Conservation (phyloP, 139 green algal species). For the Tetraselmis striata region DNA sequence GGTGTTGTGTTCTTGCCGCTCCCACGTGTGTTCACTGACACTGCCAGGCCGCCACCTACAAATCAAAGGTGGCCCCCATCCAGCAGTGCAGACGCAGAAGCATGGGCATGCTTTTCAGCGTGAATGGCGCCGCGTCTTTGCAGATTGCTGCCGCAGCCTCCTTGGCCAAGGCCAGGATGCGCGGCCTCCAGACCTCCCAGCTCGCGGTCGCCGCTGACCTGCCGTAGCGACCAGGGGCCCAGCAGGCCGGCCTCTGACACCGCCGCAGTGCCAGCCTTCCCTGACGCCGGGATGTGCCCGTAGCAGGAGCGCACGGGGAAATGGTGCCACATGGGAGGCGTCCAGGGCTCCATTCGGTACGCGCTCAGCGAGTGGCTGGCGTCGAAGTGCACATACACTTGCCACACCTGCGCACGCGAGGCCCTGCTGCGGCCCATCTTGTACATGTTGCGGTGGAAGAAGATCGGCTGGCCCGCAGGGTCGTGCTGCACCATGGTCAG, state of each 20-base stretch:
- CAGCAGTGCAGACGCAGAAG: neutral
- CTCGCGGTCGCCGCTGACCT: neutral
- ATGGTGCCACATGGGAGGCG: neutral
- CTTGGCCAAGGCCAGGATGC: neutral
- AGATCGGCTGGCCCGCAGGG: neutral
- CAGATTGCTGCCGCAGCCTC: neutral
- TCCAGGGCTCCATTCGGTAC: neutral
- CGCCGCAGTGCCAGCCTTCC: no score
- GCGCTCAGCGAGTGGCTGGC: no score
- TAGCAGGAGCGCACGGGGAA: neutral
- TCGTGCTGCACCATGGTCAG: neutral
- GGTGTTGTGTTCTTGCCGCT: no score
- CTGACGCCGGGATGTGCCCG: neutral
- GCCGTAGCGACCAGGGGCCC: neutral
- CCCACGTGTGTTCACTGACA: no score
- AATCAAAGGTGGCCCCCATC: no score
- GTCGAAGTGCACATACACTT: neutral
- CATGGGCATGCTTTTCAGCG: neutral
- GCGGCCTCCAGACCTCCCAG: neutral
- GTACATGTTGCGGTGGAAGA: neutral
- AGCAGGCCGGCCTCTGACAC: no score
- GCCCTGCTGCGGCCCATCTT: neutral
- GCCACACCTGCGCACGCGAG: neutral
- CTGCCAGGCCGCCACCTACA: no score
- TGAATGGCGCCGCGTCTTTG: neutral